Evolutionary conservation across 148 eudicot genomes (phyloP).

Genomic region (Vaccinium darrowii): DNA sequence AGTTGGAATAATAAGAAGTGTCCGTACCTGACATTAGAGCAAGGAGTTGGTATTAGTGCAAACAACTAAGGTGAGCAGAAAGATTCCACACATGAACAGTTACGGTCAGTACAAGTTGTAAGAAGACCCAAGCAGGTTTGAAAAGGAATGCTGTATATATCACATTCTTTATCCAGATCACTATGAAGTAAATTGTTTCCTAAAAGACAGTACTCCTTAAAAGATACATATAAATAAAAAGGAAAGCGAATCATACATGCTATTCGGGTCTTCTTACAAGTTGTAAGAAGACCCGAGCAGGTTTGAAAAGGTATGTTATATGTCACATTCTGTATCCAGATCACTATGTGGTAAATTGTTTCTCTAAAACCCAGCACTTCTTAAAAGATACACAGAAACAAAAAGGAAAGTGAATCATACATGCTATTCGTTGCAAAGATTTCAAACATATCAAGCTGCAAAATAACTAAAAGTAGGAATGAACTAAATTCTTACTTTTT

Average conservation of each 20-base stretch:
- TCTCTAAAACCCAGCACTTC: neutral
- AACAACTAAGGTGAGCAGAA: neutral
- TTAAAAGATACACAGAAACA: neutral
- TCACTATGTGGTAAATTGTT: neutral
- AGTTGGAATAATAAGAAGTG: neutral
- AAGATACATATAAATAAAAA: neutral
- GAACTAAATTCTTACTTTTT: conserved; percentile 59
- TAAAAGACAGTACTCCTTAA: neutral
- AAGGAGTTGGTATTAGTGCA: neutral
- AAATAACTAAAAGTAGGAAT: neutral
- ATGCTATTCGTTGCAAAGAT: neutral
- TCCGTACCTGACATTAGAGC: neutral
- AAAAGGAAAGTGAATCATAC: neutral
- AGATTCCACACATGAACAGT: neutral
- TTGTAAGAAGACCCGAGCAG: neutral
- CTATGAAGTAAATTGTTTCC: neutral
- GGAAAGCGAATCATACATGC: neutral
- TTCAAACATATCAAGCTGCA: neutral
- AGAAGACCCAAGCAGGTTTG: neutral
- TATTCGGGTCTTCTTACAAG: neutral
- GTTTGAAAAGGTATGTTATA: neutral
- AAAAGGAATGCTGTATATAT: neutral
- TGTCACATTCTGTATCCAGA: neutral
- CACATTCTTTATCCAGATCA: neutral
- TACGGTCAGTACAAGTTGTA: neutral